Conservation (phyloP, 768 basidiomycete genomes). For the Serpula lacrymans region DNA sequence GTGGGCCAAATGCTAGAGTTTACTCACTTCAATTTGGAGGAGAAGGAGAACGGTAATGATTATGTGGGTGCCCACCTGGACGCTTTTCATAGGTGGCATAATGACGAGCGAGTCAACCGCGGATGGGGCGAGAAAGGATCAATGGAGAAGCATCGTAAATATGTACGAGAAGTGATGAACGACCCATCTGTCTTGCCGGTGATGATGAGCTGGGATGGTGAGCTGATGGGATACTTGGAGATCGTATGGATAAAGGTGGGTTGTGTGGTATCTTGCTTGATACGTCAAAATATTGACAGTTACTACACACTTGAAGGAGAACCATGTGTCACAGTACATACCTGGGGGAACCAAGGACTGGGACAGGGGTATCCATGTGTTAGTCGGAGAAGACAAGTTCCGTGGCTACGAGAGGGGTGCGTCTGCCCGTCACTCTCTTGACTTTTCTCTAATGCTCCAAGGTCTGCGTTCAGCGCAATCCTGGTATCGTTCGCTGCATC, state of each 20-base stretch:
- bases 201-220: conserved; percentile 47
- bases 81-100: conserved; percentile 48
- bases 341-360: conserved; percentile 25
- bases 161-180: conserved; percentile 30
- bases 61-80: conserved; percentile 34
- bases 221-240: conserved; percentile 42
- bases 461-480: conserved; percentile 11
- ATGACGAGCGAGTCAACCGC: conserved; percentile 40
- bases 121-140: conserved; percentile 46
- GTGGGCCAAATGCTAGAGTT: conserved; percentile 31
- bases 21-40: conserved; percentile 24
- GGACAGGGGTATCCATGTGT: conserved; percentile 40
- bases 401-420: conserved; percentile 39
- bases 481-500: conserved; percentile 29
- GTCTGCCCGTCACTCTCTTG: conserved; percentile 11
- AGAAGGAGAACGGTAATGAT: conserved; percentile 6
- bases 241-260: conserved; percentile 45
- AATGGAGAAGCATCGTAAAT: conserved; percentile 41
- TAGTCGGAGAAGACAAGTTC: conserved; percentile 46
- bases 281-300: conserved; percentile 15
- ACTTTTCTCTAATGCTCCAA: neutral
- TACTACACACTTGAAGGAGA: conserved; percentile 19
- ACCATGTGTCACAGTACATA: conserved; percentile 21
- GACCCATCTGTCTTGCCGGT: conserved; percentile 38
- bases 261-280: conserved; percentile 27